These are phyloP conservation scores for Kondoa malvinella DNA, from an alignment of 768 basidiomycete genomes.

Conservation along the genomic window DNA sequence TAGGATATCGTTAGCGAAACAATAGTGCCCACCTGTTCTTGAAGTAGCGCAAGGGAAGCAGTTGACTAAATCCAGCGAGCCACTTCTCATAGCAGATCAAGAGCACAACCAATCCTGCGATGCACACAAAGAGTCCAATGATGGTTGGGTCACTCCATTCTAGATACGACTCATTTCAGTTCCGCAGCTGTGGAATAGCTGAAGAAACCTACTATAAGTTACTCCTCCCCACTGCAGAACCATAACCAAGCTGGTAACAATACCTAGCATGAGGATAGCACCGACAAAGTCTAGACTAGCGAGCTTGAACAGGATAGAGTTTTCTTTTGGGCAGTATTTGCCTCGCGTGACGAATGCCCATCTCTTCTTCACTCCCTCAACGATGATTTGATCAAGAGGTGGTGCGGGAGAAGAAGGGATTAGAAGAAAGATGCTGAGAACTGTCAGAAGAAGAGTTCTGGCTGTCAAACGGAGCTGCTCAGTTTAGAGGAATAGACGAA, in stretches of 20 bases:
- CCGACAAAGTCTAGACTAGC: slow-evolving; percentile 36
- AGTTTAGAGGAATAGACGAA: too few species aligned
- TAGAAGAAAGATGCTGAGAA: slow-evolving; percentile 20
- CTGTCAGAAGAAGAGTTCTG: not conserved
- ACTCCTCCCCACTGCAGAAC: slow-evolving; percentile 39
- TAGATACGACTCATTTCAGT: too few species aligned
- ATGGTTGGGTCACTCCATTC: slow-evolving; percentile 31
- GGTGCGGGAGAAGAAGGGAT: not conserved
- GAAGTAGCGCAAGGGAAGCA: slow-evolving; percentile 5
- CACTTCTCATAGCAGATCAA: not conserved
- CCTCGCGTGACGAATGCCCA: slow-evolving; percentile 22
- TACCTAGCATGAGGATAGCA: slow-evolving; percentile 32
- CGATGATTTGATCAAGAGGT: not conserved
- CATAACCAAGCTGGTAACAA: slow-evolving; percentile 35
- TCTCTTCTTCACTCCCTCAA: not conserved
- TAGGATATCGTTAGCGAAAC: too few species aligned
- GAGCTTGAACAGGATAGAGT: slow-evolving; percentile 8
- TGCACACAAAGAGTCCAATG: not conserved
- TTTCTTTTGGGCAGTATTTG: slow-evolving; percentile 17
- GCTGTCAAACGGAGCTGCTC: too few species aligned
- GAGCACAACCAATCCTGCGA: not conserved
- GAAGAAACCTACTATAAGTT: not conserved
- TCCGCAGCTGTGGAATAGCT: not conserved
- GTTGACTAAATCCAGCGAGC: not conserved
- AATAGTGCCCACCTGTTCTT: too few species aligned